These are phyloP conservation scores for Hericium coralloides DNA, from an alignment of 768 basidiomycete species.

Conservation along the genomic window DNA sequence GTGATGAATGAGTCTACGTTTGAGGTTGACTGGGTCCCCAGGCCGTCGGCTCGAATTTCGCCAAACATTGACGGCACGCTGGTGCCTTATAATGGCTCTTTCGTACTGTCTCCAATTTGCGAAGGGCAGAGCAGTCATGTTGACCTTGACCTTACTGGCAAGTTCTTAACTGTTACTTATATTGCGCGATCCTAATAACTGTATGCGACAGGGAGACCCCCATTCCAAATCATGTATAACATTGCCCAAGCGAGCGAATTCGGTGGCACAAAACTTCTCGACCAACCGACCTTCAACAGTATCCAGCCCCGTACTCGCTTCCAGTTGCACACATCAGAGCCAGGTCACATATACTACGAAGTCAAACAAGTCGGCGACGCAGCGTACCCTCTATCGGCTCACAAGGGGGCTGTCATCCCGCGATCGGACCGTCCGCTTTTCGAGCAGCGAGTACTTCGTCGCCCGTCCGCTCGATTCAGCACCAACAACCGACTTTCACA, in stretches of 20 bases:
- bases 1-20: constrained; percentile 51
- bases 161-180: background rate
- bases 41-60: constrained; percentile 67
- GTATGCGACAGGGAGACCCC: constrained; percentile 60
- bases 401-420: constrained; percentile 53
- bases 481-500: constrained; percentile 57
- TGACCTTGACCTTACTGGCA: constrained; percentile 75
- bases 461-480: constrained; percentile 76
- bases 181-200: background rate
- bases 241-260: constrained; percentile 60
- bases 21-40: constrained; percentile 68
- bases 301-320: constrained; percentile 75
- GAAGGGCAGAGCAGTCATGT: constrained; percentile 76
- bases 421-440: constrained; percentile 63
- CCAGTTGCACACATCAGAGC: constrained; percentile 67
- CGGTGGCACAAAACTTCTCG: constrained; percentile 62
- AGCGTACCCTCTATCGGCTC: constrained; percentile 70
- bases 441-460: constrained; percentile 76
- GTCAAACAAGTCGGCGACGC: constrained; percentile 84
- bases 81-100: constrained; percentile 60
- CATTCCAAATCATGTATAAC: constrained; percentile 90
- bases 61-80: constrained; percentile 44
- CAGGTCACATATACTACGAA: constrained; percentile 83
- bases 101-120: constrained; percentile 71
- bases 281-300: constrained; percentile 76